Base-by-base conservation (phyloP, 371 early-diverging fungal species). In the Mucor lusitanicus region DNA sequence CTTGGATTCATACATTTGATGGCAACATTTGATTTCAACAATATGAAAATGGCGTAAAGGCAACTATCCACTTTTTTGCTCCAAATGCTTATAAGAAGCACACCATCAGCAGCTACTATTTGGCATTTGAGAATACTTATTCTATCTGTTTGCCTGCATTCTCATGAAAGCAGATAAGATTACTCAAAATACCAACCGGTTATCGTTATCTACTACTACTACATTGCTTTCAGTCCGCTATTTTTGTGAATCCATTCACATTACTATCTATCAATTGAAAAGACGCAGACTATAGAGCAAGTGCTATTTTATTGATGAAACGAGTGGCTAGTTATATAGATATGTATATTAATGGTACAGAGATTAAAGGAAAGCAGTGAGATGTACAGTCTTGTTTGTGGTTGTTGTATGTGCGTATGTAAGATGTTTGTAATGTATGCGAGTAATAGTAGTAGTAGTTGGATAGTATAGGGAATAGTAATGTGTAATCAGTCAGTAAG, bases 401-500 rank as follows among this genome's bases (percentile, higher is more conserved):
- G 6, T 46, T 46, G 46, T 46, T 3, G 9, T n/a, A 32, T n/a
- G 56, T 32, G 33, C 32, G 25, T 55, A 55, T 55, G 32, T 56
- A 32, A 56, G 56, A 25, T 53, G 53, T 15, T 27, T 53, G 6
- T 25, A n/a, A 27, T 25, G 13, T 53, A 53, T 53, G 0, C 15
- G 27, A 4, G 27, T 53, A 25, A 8, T 48, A 13, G 53, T 53
- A 27, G 15, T 27, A 15, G 11, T 48, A 13, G 53, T n/a, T 53
- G 53, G 53, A 25, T 21, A 53, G 53, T 53, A 53, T 53, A 53
- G 53, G 53, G 3, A 53, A 15, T 27, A 53, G 53, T 27, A 53
- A 53, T 27, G 27, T 53, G 53, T 59, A 55, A 30, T 55, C 32
- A 55, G 17, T 30, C 55, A 55, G n/a, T n/a, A 59, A 59, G 25